A percentile compares a stretch with the other conserved stretches of the same genome.
phyloP scores from a whole-genome alignment of 2,329 filamentous ascomycete species.

The Colletotrichum agaves region DNA sequence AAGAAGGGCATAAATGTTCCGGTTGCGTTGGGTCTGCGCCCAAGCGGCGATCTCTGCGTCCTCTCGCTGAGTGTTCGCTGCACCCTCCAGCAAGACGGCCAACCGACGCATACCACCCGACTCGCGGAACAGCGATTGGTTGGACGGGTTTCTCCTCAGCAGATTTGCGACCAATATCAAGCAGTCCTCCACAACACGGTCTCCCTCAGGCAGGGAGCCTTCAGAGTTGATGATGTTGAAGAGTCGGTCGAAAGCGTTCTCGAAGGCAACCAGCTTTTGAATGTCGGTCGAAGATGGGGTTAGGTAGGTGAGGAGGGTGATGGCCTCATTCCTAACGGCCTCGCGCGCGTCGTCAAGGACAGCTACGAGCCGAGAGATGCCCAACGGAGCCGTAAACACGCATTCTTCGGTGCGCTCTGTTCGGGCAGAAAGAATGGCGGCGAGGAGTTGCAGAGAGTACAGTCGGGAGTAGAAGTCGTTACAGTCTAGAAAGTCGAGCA shows the following conservation, averaged over 20 bases:
- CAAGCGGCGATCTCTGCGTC: conserved; percentile 75
- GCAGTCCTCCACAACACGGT: conserved; percentile 91
- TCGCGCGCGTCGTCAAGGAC: conserved; percentile 88
- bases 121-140: conserved; percentile 94
- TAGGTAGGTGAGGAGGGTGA: conserved; percentile 87
- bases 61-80: conserved; percentile 63
- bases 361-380: conserved; percentile 86
- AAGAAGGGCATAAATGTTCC: conserved; percentile 91
- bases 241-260: conserved; percentile 89
- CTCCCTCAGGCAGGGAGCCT: conserved; percentile 83
- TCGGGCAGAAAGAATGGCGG: conserved; percentile 84
- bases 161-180: conserved; percentile 91
- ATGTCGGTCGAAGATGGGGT: conserved; percentile 89
- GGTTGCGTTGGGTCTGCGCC: conserved; percentile 82
- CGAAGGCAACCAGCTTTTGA: conserved; percentile 95
- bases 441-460: conserved; percentile 89
- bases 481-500: conserved; percentile 89
- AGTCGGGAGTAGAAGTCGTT: conserved; percentile 90
- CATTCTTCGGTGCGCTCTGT: conserved; percentile 95
- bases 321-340: conserved; percentile 86
- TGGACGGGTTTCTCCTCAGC: conserved; percentile 85
- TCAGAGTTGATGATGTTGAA: conserved; percentile 86
- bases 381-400: conserved; percentile 87
- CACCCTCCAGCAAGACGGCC: conserved; percentile 72
- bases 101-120: conserved; percentile 83